Evolutionary conservation across 1,284 basidiomycete species (phyloP), one percentile per base, ranked within the genome.

Genomic region (Coriolopsis trogii): DNA sequence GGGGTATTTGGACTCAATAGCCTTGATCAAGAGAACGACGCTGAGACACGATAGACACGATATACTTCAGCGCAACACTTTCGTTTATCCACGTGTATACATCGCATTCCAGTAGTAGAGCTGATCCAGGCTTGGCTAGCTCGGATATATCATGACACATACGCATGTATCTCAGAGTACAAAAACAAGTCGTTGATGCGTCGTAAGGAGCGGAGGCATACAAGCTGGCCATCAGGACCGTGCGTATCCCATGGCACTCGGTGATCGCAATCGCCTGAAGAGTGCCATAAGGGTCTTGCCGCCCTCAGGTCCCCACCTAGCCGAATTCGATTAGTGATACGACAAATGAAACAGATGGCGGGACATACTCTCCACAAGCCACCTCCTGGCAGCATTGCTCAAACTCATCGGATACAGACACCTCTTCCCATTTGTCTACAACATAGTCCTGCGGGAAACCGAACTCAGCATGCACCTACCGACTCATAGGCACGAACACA

Each of bases 371-470:
- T 75, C 85, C 85, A 47, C 77, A 77, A 10, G 85, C 84, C 21
- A 88, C 80, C 63, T 87, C 85, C 62, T 81, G 74, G 61, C 85
- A 87, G 58, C 84, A 86, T 56, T 73, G 73, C 64, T 87, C 85
- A 61, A 88, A 87, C 59, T 85, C 84, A 10, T 75, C 74, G 1
- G 78, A 82, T 8, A 74, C 69, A 21, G 82, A 82, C 6, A 87
- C 85, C 55, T 85, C 81, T 31, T 84, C 82, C 85, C 85, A 88
- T 59, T 81, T 80, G 15, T 86, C 82, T 2, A 87, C 82, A 20
- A 86, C 78, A 58, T 80, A 85, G 63, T 86, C 84, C 81, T 85
- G 56, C 2, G 21, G 38, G 40, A 40, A 16, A 7, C 16, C 37
- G 15, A 23, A 3, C 25, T 37, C 3, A 34, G 9, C 20, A 10